Evolutionary conservation across 2,329 filamentous ascomycete genomes (phyloP).

Genomic region (Berkeleyomyces rouxiae): DNA sequence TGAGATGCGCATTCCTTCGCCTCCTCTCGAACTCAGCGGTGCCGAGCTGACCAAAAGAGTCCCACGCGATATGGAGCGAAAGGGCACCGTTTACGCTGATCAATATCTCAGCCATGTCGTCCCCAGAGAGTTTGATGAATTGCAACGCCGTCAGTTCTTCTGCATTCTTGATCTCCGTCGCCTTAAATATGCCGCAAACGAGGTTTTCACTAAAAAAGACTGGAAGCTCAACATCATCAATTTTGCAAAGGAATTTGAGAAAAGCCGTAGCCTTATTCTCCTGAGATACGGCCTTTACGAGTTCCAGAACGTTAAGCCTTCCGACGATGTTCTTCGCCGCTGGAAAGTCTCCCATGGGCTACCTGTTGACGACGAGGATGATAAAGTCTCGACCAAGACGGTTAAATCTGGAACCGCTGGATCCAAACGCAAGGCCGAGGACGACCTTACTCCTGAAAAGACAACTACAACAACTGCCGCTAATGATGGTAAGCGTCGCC

Average conservation of each 20-base stretch:
- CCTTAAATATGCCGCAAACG: conserved; percentile 43
- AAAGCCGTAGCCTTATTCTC: conserved; percentile 44
- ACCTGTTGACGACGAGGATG: conserved; percentile 24
- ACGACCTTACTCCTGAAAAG: conserved; percentile 28
- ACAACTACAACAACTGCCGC: conserved; percentile 17
- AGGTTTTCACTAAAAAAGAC: conserved; percentile 43
- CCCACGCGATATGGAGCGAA: conserved; percentile 33
- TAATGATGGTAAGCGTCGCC: conserved; percentile 34
- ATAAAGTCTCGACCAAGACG: conserved; percentile 21
- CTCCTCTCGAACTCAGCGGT: conserved; percentile 38
- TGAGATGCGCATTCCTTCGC: conserved; percentile 40
- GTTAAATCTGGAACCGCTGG: conserved; percentile 20
- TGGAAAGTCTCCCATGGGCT: conserved; percentile 42
- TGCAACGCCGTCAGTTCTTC: conserved; percentile 45
- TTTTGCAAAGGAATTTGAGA: conserved; percentile 48
- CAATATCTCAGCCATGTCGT: conserved; percentile 41
- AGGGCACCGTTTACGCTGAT: conserved; percentile 42
- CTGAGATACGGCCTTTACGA: conserved; percentile 45
- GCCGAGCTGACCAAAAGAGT: conserved; percentile 37
- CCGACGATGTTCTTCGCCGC: conserved; percentile 38
- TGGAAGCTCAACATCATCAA: conserved; percentile 47
- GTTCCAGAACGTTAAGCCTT: conserved; percentile 45
- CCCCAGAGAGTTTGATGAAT: conserved; percentile 39
- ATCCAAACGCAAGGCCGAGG: conserved; percentile 40
- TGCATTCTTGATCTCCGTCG: conserved; percentile 45